Conservation (phyloP, 805 yeast species). For the Pichia ethanolica region DNA sequence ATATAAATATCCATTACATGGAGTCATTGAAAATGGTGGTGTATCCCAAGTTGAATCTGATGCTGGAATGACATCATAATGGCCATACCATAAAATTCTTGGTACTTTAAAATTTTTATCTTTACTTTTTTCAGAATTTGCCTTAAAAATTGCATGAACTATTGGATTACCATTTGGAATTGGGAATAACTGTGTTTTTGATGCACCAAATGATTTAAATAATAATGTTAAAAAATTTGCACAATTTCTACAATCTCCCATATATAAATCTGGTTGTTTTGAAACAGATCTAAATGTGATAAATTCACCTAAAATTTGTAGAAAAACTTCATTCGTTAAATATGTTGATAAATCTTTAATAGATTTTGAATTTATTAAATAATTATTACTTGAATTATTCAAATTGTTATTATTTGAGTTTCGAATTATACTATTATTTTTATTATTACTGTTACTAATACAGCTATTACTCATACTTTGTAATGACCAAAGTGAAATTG, state of each 20-base stretch:
- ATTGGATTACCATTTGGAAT: constrained; percentile 79
- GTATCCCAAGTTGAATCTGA: constrained; percentile 60
- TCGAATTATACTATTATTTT: too few species aligned
- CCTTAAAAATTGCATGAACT: constrained; percentile 65
- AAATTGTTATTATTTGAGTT: not conserved
- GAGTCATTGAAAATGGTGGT: constrained; percentile 68
- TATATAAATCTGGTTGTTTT: constrained; percentile 54
- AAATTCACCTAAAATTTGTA: constrained; percentile 52
- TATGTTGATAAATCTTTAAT: not conserved
- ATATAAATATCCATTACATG: constrained; percentile 76
- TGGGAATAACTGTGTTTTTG: constrained; percentile 57
- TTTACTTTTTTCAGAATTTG: constrained; percentile 25
- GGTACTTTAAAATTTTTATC: constrained; percentile 14
- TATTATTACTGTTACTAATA: not conserved
- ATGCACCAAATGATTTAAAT: constrained; percentile 63
- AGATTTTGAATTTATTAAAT: not conserved
- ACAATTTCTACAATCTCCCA: constrained; percentile 80
- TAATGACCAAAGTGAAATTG: constrained; percentile 68
- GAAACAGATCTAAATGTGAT: constrained; percentile 75
- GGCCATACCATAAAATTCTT: constrained; percentile 84
- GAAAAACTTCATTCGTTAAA: constrained; percentile 42
- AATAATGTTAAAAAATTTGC: constrained; percentile 65
- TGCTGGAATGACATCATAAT: constrained; percentile 90
- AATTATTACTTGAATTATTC: not conserved
- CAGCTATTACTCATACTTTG: constrained; percentile 14